Evolutionary conservation across 345 rosid genomes (phyloP).

Genomic region (Trapa incisa): DNA sequence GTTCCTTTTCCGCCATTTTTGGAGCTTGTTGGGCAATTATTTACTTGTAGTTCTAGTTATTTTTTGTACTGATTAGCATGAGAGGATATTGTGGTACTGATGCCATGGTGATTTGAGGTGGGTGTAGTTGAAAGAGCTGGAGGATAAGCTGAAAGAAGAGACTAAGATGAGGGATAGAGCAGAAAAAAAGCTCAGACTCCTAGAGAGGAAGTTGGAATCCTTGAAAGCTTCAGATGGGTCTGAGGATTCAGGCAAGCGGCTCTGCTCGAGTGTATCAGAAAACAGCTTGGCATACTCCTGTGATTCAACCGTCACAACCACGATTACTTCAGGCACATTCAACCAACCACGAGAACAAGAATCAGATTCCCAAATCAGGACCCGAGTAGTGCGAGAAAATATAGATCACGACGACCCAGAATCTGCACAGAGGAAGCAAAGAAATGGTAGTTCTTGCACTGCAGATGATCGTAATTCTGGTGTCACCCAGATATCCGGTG

Average conservation of each 20-base stretch:
- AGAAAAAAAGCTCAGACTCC: conserved; percentile 46
- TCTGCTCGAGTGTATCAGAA: conserved; percentile 22
- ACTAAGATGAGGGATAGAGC: conserved; percentile 45
- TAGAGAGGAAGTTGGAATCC: conserved; percentile 50
- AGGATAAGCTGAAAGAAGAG: conserved; percentile 54
- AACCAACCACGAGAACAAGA: background rate
- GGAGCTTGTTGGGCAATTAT: no score
- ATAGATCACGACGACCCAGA: background rate
- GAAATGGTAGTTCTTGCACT: background rate
- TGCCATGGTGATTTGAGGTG: background rate
- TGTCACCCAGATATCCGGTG: background rate
- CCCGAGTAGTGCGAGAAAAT: background rate
- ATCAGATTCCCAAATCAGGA: background rate
- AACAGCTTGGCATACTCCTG: conserved; percentile 19
- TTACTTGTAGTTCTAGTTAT: background rate
- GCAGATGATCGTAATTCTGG: conserved; percentile 2
- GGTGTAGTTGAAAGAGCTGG: conserved; percentile 49
- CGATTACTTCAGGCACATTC: background rate
- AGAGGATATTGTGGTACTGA: background rate
- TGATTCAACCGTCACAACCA: conserved; percentile 20
- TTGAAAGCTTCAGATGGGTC: conserved; percentile 21
- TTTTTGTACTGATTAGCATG: background rate
- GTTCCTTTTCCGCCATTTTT: no score
- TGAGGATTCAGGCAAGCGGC: conserved; percentile 21
- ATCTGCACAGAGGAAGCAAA: background rate